phyloP scores from a whole-genome alignment of 2,329 filamentous ascomycete species.

The Colletotrichum musicola region DNA sequence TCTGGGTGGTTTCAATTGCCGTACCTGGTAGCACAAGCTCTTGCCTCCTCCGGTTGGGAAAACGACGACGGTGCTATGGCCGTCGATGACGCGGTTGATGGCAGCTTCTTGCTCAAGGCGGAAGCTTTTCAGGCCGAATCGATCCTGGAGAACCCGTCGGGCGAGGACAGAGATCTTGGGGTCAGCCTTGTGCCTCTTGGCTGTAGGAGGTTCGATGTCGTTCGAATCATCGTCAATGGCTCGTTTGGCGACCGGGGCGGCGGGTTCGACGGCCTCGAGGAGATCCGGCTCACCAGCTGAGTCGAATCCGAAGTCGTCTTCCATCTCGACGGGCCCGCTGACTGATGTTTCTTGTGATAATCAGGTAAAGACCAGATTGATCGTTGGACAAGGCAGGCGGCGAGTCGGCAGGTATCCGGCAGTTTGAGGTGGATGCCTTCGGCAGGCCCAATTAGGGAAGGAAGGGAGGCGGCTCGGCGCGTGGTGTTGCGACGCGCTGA shows the following conservation, averaged over 20 bases:
- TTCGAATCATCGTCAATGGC: background rate
- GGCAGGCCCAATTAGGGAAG: background rate
- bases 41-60: conserved; percentile 65
- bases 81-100: conserved; percentile 52
- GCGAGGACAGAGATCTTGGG: conserved; percentile 34
- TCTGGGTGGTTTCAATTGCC: background rate
- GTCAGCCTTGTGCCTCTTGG: conserved; percentile 5
- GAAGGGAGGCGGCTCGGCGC: background rate
- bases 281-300: conserved; percentile 39
- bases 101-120: conserved; percentile 60
- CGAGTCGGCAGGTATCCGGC: too few relatives aligned
- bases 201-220: background rate
- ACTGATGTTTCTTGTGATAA: too few relatives aligned
- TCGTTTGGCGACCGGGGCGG: background rate
- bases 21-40: conserved; percentile 62
- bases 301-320: conserved; percentile 44
- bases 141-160: conserved; percentile 49
- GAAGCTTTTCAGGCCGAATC: conserved; percentile 55
- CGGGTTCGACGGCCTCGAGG: conserved; percentile 14
- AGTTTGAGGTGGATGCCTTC: too few relatives aligned
- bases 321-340: background rate
- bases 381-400: too few relatives aligned
- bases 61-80: conserved; percentile 57
- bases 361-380: too few relatives aligned
- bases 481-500: background rate